Percentiles rank a stretch among this genome's conserved stretches.
These are phyloP conservation scores for Chalara sp. DNA, from an alignment of 2,329 filamentous ascomycete species.

Conservation along the genomic window DNA sequence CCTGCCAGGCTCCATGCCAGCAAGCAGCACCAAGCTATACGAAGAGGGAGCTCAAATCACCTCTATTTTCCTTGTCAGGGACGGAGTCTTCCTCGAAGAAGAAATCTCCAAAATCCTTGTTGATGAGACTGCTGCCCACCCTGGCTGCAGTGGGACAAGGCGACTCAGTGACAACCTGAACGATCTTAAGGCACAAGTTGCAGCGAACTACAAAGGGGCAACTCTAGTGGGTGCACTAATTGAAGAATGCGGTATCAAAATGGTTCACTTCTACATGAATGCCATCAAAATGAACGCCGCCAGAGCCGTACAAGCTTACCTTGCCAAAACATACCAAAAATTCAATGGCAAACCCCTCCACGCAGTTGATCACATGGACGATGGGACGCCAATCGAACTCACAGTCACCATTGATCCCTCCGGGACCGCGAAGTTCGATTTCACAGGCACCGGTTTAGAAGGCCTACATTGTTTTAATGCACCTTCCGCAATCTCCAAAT, in stretches of 20 bases:
- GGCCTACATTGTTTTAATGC: conserved; percentile 74
- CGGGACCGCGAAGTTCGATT: conserved; percentile 70
- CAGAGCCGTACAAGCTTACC: conserved; percentile 60
- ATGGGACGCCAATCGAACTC: conserved; percentile 68
- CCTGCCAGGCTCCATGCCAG: conserved; percentile 74
- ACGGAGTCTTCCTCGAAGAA: conserved; percentile 72
- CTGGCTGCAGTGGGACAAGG: conserved; percentile 67
- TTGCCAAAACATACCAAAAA: conserved; percentile 58
- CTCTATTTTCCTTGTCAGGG: conserved; percentile 61
- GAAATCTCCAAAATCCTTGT: conserved; percentile 39
- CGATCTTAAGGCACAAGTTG: conserved; percentile 77
- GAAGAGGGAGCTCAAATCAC: conserved; percentile 58
- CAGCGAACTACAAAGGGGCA: conserved; percentile 78
- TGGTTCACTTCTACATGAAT: conserved; percentile 69
- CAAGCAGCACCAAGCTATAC: conserved; percentile 59
- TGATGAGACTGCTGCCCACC: conserved; percentile 21
- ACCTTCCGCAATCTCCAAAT: conserved; percentile 71
- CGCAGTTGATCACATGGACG: conserved; percentile 76
- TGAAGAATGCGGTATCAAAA: conserved; percentile 66
- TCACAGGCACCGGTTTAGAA: conserved; percentile 68
- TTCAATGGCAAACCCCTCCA: conserved; percentile 60
- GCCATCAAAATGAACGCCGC: conserved; percentile 76
- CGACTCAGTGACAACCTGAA: conserved; percentile 76
- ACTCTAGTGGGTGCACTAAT: conserved; percentile 66
- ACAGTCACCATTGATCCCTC: conserved; percentile 65